phyloP scores from a whole-genome alignment of 257 asterid genomes.

The Ballota nigra region DNA sequence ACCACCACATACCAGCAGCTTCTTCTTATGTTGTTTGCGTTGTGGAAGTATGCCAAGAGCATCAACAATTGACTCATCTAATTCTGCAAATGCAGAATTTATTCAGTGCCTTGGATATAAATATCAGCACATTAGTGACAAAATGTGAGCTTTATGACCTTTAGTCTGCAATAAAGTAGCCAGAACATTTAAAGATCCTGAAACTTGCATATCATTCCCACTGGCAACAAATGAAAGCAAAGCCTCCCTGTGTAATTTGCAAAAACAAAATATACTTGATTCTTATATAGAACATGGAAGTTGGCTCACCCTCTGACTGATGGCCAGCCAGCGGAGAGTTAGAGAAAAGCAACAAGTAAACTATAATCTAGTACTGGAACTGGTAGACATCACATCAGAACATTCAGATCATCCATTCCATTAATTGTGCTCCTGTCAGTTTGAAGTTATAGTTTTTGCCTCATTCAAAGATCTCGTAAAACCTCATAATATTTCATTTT shows the following conservation, averaged over 20 bases:
- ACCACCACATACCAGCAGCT: slow-evolving; percentile 69
- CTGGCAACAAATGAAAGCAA: slow-evolving; percentile 74
- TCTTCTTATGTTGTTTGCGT: slow-evolving; percentile 90
- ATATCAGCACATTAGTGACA: slow-evolving; percentile 28
- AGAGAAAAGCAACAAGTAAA: slow-evolving; percentile 15
- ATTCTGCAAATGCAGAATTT: slow-evolving; percentile 51
- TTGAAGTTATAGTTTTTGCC: neutral
- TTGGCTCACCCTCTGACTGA: slow-evolving; percentile 19
- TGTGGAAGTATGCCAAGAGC: slow-evolving; percentile 99
- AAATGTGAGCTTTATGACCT: slow-evolving; percentile 47
- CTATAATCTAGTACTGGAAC: neutral
- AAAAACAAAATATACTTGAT: slow-evolving; percentile 18
- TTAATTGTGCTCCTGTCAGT: neutral
- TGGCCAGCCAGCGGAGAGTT: neutral
- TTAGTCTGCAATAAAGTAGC: slow-evolving; percentile 93
- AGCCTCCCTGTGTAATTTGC: slow-evolving; percentile 63
- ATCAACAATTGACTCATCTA: slow-evolving; percentile 92
- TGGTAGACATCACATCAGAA: slow-evolving; percentile 7
- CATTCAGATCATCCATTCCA: neutral
- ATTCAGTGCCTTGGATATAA: slow-evolving; percentile 23
- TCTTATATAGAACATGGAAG: slow-evolving; percentile 12
- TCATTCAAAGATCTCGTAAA: slow-evolving; percentile 13
- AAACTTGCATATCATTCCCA: slow-evolving; percentile 87
- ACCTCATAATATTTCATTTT: slow-evolving; percentile 6
- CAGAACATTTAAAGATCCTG: slow-evolving; percentile 79